These are phyloP conservation scores for Trichosporon faecale DNA, from an alignment of 1,284 basidiomycete genomes.

Conservation along the genomic window DNA sequence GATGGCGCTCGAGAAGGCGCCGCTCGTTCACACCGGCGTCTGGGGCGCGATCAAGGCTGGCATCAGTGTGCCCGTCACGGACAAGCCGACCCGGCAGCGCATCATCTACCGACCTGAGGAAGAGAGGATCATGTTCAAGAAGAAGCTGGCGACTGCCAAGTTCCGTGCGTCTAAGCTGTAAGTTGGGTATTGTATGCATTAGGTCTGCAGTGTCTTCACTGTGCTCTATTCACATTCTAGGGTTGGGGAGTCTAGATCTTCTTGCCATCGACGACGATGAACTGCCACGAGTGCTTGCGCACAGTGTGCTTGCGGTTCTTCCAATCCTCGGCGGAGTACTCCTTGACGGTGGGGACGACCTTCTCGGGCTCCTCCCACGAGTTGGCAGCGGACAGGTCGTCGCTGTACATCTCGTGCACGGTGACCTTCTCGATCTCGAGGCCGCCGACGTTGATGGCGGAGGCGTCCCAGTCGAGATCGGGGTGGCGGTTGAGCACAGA, in stretches of 20 bases:
- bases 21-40: slow-evolving; percentile 52
- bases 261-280: slow-evolving; percentile 15
- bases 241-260: too few species aligned
- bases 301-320: slow-evolving; percentile 26
- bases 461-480: slow-evolving; percentile 30
- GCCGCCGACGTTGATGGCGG: slow-evolving; percentile 27
- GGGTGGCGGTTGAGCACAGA: slow-evolving; percentile 39
- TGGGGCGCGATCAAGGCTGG: slow-evolving; percentile 56
- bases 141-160: neutral
- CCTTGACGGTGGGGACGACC: slow-evolving; percentile 30
- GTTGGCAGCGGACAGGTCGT: slow-evolving; percentile 32
- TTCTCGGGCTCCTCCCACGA: slow-evolving; percentile 21
- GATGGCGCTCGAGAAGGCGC: slow-evolving; percentile 50
- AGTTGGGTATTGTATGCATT: too few species aligned
- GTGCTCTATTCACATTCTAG: too few species aligned
- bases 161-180: neutral
- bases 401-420: slow-evolving; percentile 14
- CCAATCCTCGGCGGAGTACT: slow-evolving; percentile 30
- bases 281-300: slow-evolving; percentile 44
- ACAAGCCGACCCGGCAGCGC: neutral
- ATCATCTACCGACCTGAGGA: neutral
- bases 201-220: too few species aligned
- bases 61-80: neutral
- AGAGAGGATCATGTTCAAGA: neutral
- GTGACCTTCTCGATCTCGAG: slow-evolving; percentile 28